Base-by-base conservation (phyloP, 768 basidiomycete species). In the Boletus sp. region DNA sequence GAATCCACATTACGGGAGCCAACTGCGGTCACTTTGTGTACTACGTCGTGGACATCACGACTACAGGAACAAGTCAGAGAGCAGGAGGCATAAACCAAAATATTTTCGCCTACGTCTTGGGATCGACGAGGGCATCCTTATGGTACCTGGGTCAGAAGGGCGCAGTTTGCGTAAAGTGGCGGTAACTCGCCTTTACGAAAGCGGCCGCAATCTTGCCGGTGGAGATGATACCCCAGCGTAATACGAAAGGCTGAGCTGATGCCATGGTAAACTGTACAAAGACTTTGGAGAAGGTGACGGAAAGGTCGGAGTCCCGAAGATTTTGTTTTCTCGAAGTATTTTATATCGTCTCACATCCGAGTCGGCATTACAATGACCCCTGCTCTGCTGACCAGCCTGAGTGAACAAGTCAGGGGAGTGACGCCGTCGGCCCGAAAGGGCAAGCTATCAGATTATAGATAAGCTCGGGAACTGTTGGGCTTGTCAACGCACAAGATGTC, bases 181-280 rank as follows among this genome's bases (percentile, higher is more conserved):
- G n/a, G 30, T 18, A 42, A 37, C 73, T 55, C 56, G 89, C 91
- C 77, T 82, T 83, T 11, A 84, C 80, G 68, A 94, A 94, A 11
- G 68, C 71, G 32, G 75, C 75, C 9, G 91, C 84, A 56, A 94
- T 94, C 18, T 69, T 67, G 32, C 90, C 91, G 2, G 92, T 92
- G 12, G 91, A 90, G 59, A 96, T 87, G 61, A 94, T 90, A 17
- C 93, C 92, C 93, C 92, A 94, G 54, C 83, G 83, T 52, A 92
- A 71, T 17, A 75, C 75, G 47, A 77, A 73, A 1, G 77, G 75
- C 59, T 73, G 71, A 37, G 55, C n/a, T 47, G 61, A 42, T 45
- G 54, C 41, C 71, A 72, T 64, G 37, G 29, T 8, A 10, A 56
- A 11, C 41, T 37, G n/a, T 5, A 50, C 44, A 46, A 41, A 50